Evolutionary conservation across 2,329 filamentous ascomycete species (phyloP).

Genomic region (Cordyceps farinosa): DNA sequence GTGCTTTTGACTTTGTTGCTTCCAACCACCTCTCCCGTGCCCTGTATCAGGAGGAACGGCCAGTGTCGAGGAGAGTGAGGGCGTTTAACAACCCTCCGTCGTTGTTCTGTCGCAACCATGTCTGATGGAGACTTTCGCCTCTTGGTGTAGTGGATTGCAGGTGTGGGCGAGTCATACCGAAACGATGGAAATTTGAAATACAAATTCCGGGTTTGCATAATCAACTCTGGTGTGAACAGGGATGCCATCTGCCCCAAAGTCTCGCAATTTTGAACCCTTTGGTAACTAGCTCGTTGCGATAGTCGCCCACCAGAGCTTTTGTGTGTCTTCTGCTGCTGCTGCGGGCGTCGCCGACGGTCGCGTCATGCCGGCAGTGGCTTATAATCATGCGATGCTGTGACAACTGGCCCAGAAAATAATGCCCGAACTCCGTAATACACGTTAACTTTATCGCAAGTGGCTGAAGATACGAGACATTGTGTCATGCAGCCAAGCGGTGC

Average conservation of each 20-base stretch:
- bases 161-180: neutral
- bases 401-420: neutral
- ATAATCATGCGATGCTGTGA: neutral
- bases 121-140: neutral
- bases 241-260: neutral
- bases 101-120: neutral
- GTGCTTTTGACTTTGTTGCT: neutral
- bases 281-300: neutral
- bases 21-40: no score
- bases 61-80: neutral
- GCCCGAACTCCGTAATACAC: neutral
- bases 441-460: neutral
- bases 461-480: neutral
- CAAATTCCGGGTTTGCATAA: neutral
- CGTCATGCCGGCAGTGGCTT: slow-evolving; percentile 5
- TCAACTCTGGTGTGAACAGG: neutral
- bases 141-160: neutral
- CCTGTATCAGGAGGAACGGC: no score
- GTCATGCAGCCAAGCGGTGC: neutral
- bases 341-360: slow-evolving; percentile 4
- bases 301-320: neutral
- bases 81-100: neutral
- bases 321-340: neutral
- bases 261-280: neutral
- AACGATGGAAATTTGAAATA: neutral